phyloP scores from a whole-genome alignment of 495 filamentous ascomycete genomes.

The Neurospora sp. region DNA sequence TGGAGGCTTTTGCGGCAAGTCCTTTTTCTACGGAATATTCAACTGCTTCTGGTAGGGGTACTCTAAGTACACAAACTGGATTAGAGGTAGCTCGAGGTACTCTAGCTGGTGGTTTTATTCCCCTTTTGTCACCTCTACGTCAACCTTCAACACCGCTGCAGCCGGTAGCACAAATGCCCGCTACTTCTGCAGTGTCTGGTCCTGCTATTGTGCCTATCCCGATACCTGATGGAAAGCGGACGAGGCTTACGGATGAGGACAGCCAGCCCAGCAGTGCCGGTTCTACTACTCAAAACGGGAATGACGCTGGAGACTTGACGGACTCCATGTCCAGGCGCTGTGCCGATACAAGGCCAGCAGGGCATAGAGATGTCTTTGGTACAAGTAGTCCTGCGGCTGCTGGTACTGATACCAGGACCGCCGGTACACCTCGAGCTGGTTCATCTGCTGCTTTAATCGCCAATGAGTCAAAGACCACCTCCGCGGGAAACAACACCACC shows the following conservation, averaged over 20 bases:
- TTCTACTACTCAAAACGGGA: not conserved
- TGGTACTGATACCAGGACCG: not conserved
- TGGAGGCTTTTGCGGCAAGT: not conserved
- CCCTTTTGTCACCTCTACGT: not conserved
- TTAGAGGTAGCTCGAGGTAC: not conserved
- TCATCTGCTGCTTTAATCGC: not conserved
- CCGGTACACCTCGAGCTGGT: not conserved
- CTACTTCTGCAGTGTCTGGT: not conserved
- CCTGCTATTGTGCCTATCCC: not conserved
- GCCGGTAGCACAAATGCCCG: not conserved
- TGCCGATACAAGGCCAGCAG: not conserved
- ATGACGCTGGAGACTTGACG: not conserved
- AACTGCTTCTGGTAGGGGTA: not conserved
- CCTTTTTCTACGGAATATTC: not conserved
- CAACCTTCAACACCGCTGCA: not conserved
- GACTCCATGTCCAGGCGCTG: not conserved
- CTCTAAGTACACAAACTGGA: not conserved
- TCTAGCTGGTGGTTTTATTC: not conserved
- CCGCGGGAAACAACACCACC: not conserved
- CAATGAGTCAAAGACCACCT: not conserved
- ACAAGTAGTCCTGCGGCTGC: not conserved
- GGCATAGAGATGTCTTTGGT: not conserved
- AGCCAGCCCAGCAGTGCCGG: not conserved
- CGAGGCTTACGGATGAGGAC: not conserved
- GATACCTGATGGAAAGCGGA: not conserved